Percentiles rank a stretch among this genome's conserved stretches.
These are phyloP conservation scores for Lithocarpus polystachyus DNA, from an alignment of 306 rosid genomes.

Conservation along the genomic window DNA sequence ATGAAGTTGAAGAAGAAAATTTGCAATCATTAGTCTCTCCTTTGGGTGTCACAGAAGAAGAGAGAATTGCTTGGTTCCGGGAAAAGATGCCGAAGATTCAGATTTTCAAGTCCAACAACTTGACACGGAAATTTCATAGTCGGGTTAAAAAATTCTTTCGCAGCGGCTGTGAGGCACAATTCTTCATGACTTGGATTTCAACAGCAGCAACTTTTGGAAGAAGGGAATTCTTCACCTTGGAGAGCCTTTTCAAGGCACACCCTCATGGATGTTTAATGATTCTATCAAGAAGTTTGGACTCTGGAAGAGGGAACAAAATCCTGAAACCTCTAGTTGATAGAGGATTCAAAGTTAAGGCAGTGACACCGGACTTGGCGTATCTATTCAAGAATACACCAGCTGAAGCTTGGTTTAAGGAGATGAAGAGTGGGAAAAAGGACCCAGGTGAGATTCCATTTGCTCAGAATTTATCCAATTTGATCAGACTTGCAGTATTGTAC, in stretches of 20 bases:
- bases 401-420: slow-evolving; percentile 50
- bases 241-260: slow-evolving; percentile 60
- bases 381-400: slow-evolving; percentile 61
- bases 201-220: slow-evolving; percentile 39
- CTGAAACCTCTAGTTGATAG: slow-evolving; percentile 56
- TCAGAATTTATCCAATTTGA: slow-evolving; percentile 72
- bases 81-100: slow-evolving; percentile 34
- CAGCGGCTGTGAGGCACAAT: slow-evolving; percentile 41
- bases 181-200: slow-evolving; percentile 76
- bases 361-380: slow-evolving; percentile 61
- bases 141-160: slow-evolving; percentile 39
- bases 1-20: slow-evolving; percentile 13
- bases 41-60: slow-evolving; percentile 33
- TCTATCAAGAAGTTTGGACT: slow-evolving; percentile 61
- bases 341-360: slow-evolving; percentile 55
- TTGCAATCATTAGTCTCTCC: slow-evolving; percentile 38
- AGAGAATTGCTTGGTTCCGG: slow-evolving; percentile 57
- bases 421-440: slow-evolving; percentile 60
- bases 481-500: slow-evolving; percentile 64
- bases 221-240: slow-evolving; percentile 49
- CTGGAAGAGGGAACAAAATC: slow-evolving; percentile 38
- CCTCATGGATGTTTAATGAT: slow-evolving; percentile 70
- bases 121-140: slow-evolving; percentile 35
- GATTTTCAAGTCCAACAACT: slow-evolving; percentile 47
- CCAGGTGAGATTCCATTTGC: slow-evolving; percentile 80